phyloP scores from a whole-genome alignment of 257 asterid species.

The Hygrophila difformis region DNA sequence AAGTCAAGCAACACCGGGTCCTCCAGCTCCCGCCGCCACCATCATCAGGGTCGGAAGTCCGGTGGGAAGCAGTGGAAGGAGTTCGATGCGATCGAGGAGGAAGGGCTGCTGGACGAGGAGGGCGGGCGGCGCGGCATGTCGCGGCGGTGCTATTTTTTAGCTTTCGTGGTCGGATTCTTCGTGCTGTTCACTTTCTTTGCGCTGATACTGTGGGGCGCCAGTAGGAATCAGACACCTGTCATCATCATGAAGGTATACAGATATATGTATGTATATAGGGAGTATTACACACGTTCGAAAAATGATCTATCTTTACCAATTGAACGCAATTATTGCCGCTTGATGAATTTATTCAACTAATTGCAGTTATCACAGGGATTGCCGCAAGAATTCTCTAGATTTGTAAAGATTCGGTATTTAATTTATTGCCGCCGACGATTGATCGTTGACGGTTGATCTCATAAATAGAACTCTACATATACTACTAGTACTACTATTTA shows the following conservation, averaged over 20 bases:
- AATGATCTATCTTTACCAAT: too few species aligned
- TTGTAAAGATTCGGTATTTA: too few species aligned
- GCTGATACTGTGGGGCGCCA: conserved; percentile 87
- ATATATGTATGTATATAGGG: too few species aligned
- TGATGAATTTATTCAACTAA: too few species aligned
- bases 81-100: conserved; percentile 91
- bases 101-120: conserved; percentile 71
- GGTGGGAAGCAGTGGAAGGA: conserved; percentile 66
- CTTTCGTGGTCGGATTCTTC: conserved; percentile 58
- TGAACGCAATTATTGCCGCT: too few species aligned
- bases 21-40: conserved; percentile 23
- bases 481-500: too few species aligned
- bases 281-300: too few species aligned
- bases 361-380: too few species aligned
- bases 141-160: conserved; percentile 63
- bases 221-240: conserved; percentile 78
- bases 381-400: too few species aligned
- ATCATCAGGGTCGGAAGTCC: conserved; percentile 26
- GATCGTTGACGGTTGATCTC: too few species aligned
- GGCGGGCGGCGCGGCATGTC: conserved; percentile 31
- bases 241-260: conserved; percentile 81
- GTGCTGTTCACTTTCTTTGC: conserved; percentile 65
- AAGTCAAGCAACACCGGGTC: conserved; percentile 64
- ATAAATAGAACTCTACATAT: too few species aligned
- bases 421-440: too few species aligned